Percentiles rank a stretch among this genome's conserved stretches.
These are phyloP conservation scores for Mucor piriformis DNA, from an alignment of 371 early-diverging fungal species.

Conservation along the genomic window DNA sequence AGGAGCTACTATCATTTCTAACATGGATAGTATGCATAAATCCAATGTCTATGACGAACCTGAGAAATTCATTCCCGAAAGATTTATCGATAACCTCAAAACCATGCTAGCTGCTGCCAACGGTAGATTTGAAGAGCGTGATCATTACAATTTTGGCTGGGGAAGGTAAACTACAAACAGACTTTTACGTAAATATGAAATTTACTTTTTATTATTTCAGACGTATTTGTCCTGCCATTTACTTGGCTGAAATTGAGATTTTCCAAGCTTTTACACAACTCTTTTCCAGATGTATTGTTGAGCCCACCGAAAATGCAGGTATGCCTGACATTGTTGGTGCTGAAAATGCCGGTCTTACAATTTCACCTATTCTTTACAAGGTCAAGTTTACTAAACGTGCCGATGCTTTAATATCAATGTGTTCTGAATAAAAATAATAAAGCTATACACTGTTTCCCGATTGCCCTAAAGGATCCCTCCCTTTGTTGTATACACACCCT, in stretches of 20 bases:
- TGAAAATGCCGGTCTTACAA: neutral
- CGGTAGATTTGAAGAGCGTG: conserved; percentile 15
- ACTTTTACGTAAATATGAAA: neutral
- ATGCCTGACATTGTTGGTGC: neutral
- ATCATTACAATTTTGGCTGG: conserved; percentile 27
- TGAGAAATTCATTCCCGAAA: conserved; percentile 36
- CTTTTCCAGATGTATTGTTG: conserved; percentile 3
- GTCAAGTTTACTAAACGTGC: conserved; percentile 9
- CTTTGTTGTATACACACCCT: no score
- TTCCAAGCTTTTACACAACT: conserved; percentile 1
- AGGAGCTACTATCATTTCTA: conserved; percentile 19
- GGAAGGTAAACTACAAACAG: conserved; percentile 10
- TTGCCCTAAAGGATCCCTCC: no score
- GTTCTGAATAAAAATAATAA: neutral
- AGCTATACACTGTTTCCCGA: no score
- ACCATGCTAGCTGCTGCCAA: conserved; percentile 19
- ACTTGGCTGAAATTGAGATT: conserved; percentile 16
- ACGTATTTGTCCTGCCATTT: conserved; percentile 23
- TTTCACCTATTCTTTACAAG: conserved; percentile 7
- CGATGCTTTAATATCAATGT: neutral
- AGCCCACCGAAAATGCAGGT: conserved; percentile 1
- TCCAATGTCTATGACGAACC: conserved; percentile 19
- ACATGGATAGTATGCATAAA: conserved; percentile 27
- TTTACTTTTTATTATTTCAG: neutral
- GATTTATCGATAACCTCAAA: conserved; percentile 13